Evolutionary conservation across 345 rosid species (phyloP).

Genomic region (Mallotus nudiflorus): DNA sequence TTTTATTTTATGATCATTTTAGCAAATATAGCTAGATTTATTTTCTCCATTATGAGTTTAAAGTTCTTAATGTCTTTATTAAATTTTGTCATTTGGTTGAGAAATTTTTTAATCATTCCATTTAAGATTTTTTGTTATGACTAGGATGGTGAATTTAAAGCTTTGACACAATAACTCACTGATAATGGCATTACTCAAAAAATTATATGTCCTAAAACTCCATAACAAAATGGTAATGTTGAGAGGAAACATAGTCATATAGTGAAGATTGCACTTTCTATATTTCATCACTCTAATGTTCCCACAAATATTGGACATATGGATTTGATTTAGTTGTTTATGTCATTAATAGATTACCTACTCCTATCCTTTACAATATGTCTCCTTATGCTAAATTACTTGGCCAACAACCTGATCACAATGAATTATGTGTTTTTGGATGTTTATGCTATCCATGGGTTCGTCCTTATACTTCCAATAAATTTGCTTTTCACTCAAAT

Average conservation of each 20-base stretch:
- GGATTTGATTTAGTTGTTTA: not conserved
- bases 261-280: not conserved
- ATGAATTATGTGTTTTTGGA: no score
- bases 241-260: not conserved
- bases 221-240: not conserved
- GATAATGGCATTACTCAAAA: not conserved
- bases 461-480: not conserved
- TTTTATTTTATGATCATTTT: not conserved
- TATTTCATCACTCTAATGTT: not conserved
- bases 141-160: not conserved
- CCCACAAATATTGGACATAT: not conserved
- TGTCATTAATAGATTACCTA: not conserved
- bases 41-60: no score
- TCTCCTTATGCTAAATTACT: not conserved
- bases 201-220: not conserved
- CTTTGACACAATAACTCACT: not conserved
- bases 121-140: not conserved
- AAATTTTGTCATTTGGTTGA: not conserved
- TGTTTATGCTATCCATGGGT: no score
- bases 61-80: no score
- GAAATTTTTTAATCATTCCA: not conserved
- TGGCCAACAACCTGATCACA: no score
- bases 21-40: no score
- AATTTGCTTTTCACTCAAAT: not conserved
- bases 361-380: not conserved